Base-by-base conservation (phyloP, 805 yeast genomes). In the Maudiozyma pseudohumilis region DNA sequence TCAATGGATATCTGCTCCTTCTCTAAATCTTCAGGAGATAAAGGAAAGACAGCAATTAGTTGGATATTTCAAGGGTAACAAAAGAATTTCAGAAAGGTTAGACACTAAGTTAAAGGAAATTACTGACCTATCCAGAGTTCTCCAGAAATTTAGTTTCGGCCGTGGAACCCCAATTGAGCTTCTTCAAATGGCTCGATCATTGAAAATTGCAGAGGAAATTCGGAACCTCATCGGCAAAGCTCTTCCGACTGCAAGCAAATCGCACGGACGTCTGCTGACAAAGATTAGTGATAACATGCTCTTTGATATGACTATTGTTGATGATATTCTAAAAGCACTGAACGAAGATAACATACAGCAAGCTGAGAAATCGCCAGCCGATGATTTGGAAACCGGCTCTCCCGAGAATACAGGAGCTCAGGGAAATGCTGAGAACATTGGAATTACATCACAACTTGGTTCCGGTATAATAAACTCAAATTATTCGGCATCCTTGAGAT, bases 1-100 rank as follows among this genome's bases (percentile, higher is more conserved):
- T 6, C 77, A 78, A 36, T 86, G 96, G 96, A 60, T 89, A 4
- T 68, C 83, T 19, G 75, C 85, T 2, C 98, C 98, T 0, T 69
- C 84, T 0, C 68, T 80, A 8, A 72, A 80, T 48, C 49, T 72
- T 0, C 48, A 53, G 0, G 81, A 74, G 43, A 75, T 92, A 11
- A 56, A 55, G 13, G 49, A 55, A 15, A 64, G 98, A 20, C 84
- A 77, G 33, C 61, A 60, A 13, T 47, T 70, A 10, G 80, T 82
- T 0, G 53, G 56, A 6, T 52, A 62, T 3, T 70, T 80, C 31
- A 39, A 54, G 24, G 53, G 52, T 6, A 53, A 67, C 32, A 25
- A 40, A 1, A 34, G 38, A 1, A 50, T 63, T 25, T 49, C 64
- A 4, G 58, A 56, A 5, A 47, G 48, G 0, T 36, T 74, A 3